phyloP scores from a whole-genome alignment of 106 monocot species.

The Dioscorea zingiberensis region DNA sequence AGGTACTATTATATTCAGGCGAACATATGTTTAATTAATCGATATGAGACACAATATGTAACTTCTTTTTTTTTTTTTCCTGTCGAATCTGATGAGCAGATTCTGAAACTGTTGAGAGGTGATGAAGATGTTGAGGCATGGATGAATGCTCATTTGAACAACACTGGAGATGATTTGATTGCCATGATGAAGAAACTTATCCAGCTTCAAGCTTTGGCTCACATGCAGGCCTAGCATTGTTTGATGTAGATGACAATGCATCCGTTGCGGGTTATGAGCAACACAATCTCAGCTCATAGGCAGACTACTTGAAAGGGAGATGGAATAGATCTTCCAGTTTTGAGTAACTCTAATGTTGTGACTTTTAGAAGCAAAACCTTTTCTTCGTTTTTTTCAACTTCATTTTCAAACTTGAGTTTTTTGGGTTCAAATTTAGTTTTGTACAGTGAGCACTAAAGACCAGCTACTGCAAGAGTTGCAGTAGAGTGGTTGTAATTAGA shows the following conservation, averaged over 20 bases:
- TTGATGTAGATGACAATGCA: constrained; percentile 64
- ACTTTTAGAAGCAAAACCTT: no score
- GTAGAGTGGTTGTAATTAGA: no score
- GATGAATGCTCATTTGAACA: constrained; percentile 13
- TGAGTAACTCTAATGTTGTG: constrained; percentile 29
- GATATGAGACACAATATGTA: background rate
- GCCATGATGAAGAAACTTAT: constrained; percentile 66
- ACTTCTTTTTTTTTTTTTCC: background rate
- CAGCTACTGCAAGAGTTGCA: no score
- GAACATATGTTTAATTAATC: no score
- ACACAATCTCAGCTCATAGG: constrained; percentile 36
- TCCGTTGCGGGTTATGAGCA: constrained; percentile 64
- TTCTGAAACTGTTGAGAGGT: constrained; percentile 51
- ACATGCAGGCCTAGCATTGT: constrained; percentile 80
- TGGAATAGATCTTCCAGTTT: constrained; percentile 83
- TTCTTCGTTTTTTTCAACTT: no score
- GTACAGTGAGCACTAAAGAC: no score
- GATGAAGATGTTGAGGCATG: constrained; percentile 37
- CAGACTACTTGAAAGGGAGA: constrained; percentile 61
- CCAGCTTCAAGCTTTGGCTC: constrained; percentile 52
- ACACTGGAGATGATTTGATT: no score
- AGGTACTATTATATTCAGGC: no score
- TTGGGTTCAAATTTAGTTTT: no score
- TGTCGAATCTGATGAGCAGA: constrained; percentile 14
- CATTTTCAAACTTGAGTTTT: no score